Base-by-base conservation (phyloP, 495 filamentous ascomycete species). In the Xylaria palmicola region DNA sequence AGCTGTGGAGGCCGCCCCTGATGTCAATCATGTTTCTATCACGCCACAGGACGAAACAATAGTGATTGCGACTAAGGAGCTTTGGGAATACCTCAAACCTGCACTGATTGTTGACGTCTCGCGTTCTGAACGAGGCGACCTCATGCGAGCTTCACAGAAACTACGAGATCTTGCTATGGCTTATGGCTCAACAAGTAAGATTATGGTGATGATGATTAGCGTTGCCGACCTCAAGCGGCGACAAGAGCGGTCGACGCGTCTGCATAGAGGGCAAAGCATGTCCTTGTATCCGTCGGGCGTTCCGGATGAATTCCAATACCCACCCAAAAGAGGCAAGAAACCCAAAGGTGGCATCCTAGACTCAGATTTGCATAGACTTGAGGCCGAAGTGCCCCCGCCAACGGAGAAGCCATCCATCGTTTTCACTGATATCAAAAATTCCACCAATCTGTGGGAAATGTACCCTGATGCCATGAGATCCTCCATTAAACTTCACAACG, bases 351-450 rank as follows among this genome's bases (percentile, higher is more conserved):
- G 93, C 60, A 82, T 69, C 82, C 88, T 68, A 81, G 92, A 97
- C 70, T 96, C 92, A 36, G 87, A 87, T 37, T 79, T 97, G 27
- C 85, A 86, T 41, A 85, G 95, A 24, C 89, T 98, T 44, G 90
- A 95, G 60, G 84, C 86, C 37, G 92, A 94, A 72, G 91, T 98
- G 30, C 90, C 92, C 65, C 90, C 94, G 24, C 94, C 94, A 1
- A 88, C 85, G 4, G 93, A 94, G 15, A 89, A 96, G 60, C 82
- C 97, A 62, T 89, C 90, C 40, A 91, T 99, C 67, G 91, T 97
- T 43, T 99, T 99, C 72, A 99, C 94, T 0, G 94, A 99, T 79
- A 99, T 99, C 82, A 99, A 99, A 75, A 96, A 92, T 73, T 97
- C 93, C 2, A 99, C 94, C 2, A 82, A 90, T 37, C 78, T 99